A percentile compares a stretch with the other conserved stretches of the same genome.
Conservation (phyloP, 768 basidiomycete species). For the Coprinopsis strossmayeri region DNA sequence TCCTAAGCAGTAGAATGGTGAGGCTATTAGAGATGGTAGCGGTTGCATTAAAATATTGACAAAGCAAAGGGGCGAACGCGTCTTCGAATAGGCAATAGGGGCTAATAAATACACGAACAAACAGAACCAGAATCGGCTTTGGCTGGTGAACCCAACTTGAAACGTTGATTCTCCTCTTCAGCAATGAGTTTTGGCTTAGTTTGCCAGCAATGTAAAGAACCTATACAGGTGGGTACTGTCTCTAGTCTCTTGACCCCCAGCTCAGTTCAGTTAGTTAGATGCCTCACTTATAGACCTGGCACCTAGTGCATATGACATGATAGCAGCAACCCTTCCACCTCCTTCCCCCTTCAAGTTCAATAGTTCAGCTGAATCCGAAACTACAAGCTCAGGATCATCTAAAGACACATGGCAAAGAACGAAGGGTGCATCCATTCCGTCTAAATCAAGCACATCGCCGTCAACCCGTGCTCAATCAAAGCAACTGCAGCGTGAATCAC, state of each 20-base stretch:
- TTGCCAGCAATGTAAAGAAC: constrained; percentile 91
- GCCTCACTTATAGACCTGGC: constrained; percentile 85
- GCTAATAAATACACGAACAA: neutral
- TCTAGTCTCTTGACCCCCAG: neutral
- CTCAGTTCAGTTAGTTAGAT: constrained; percentile 52
- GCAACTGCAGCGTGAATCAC: constrained; percentile 46
- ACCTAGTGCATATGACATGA: constrained; percentile 83
- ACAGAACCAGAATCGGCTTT: neutral
- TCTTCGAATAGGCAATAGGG: no score
- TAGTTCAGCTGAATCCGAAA: constrained; percentile 33
- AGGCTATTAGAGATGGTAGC: no score
- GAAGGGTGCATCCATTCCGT: constrained; percentile 30
- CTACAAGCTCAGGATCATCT: constrained; percentile 42
- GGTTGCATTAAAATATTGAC: no score
- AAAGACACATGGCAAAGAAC: constrained; percentile 63
- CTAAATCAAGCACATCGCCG: constrained; percentile 27
- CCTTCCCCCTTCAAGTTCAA: constrained; percentile 30
- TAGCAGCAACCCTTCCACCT: constrained; percentile 58
- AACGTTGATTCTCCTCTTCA: neutral
- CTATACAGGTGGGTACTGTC: constrained; percentile 68
- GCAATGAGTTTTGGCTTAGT: constrained; percentile 43
- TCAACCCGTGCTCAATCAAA: constrained; percentile 56
- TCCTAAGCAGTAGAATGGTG: no score
- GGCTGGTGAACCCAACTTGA: neutral
- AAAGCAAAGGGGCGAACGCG: no score